Evolutionary conservation across 1,284 basidiomycete species (phyloP).

Genomic region (Sporisorium iseilematis-ciliati): DNA sequence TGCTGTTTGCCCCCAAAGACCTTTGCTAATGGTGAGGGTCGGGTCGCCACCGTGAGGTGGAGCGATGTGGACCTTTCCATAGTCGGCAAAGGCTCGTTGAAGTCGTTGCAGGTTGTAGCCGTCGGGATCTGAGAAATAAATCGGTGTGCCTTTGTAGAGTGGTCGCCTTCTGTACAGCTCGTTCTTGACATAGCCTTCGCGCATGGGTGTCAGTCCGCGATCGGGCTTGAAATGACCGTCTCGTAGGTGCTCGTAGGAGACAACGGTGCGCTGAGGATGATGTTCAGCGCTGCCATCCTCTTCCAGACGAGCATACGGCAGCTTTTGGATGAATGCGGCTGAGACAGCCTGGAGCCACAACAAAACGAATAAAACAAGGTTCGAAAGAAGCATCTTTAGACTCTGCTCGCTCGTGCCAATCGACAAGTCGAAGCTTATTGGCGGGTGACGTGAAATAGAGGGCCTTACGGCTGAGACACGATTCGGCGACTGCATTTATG

Average conservation of each 20-base stretch:
- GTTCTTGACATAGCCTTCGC: neutral
- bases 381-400: neutral
- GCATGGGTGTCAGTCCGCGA: neutral
- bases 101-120: slow-evolving; percentile 8
- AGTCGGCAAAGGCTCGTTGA: slow-evolving; percentile 18
- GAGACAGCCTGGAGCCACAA: neutral
- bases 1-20: neutral
- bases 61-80: slow-evolving; percentile 4
- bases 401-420: neutral
- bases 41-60: neutral
- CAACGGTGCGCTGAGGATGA: neutral
- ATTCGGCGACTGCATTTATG: neutral
- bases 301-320: neutral
- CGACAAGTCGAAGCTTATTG: neutral
- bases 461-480: neutral
- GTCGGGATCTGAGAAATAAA: slow-evolving; percentile 1
- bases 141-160: neutral
- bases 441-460: neutral
- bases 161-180: neutral
- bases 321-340: neutral
- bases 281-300: neutral
- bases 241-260: neutral
- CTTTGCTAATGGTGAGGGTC: neutral
- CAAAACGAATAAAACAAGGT: neutral
- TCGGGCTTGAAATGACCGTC: neutral